These are phyloP conservation scores for Ophiognomonia clavigignenti-juglandacearum DNA, from an alignment of 2,329 filamentous ascomycete species.

Conservation along the genomic window DNA sequence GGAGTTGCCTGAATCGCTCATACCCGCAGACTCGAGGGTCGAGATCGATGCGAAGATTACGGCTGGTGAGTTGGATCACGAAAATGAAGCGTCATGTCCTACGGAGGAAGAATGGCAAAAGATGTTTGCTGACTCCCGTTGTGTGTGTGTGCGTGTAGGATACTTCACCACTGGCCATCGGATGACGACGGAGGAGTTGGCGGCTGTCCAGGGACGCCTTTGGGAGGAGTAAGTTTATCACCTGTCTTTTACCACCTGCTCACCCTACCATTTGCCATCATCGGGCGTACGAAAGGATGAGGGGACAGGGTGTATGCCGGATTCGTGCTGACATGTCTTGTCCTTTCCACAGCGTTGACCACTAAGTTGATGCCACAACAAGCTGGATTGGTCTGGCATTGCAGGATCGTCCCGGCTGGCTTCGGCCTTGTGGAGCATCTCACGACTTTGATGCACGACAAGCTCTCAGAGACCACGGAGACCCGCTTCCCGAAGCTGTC, in stretches of 20 bases:
- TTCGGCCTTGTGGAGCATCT: neutral
- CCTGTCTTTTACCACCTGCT: conserved; percentile 1
- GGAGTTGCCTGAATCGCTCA: conserved; percentile 88
- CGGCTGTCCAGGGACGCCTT: conserved; percentile 79
- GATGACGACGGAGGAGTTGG: conserved; percentile 81
- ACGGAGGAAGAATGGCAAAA: neutral
- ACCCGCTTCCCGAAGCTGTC: neutral
- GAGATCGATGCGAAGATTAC: conserved; percentile 99
- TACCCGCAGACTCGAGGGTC: conserved; percentile 91
- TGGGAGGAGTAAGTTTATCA: conserved; percentile 70
- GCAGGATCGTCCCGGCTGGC: neutral
- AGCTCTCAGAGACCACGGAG: neutral
- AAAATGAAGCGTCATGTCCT: too few relatives aligned
- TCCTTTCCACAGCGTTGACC: conserved; percentile 20
- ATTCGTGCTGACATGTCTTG: conserved; percentile 22
- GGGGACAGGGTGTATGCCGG: conserved; percentile 11
- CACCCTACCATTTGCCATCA: conserved; percentile 19
- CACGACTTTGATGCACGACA: neutral
- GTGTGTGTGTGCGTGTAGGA: conserved; percentile 40
- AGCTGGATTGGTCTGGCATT: too few relatives aligned
- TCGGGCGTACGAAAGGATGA: neutral
- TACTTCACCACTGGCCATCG: conserved; percentile 85
- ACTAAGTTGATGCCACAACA: neutral
- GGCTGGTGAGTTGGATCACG: conserved; percentile 60
- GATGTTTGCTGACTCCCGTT: conserved; percentile 6